phyloP scores from a whole-genome alignment of 1,284 basidiomycete genomes.

The Anthracocystis panici-leucophaei region DNA sequence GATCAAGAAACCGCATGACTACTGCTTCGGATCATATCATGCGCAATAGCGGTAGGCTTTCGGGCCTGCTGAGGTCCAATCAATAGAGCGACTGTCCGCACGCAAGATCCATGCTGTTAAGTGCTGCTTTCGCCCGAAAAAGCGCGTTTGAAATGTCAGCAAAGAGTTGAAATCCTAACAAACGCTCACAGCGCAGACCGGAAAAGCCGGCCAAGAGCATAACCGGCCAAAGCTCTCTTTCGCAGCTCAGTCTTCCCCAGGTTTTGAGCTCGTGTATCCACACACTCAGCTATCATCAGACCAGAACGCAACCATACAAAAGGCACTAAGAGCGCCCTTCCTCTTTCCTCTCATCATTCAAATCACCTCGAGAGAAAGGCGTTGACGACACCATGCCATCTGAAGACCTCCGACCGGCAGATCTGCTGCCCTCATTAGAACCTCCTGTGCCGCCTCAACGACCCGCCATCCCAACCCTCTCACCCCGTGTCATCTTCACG shows the following conservation, averaged over 20 bases:
- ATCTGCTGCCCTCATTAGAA: slow-evolving; percentile 36
- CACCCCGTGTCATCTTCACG: slow-evolving; percentile 38
- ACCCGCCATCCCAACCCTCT: slow-evolving; percentile 17
- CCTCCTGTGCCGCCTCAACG: slow-evolving; percentile 15
- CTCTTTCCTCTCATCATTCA: not conserved
- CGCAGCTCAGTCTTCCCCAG: not conserved
- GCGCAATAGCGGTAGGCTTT: too few relatives aligned
- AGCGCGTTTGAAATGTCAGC: not conserved
- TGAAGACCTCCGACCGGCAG: slow-evolving; percentile 25
- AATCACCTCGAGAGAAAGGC: slow-evolving; percentile 2
- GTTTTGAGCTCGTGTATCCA: not conserved
- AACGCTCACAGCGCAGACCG: slow-evolving; percentile 5
- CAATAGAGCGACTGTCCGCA: slow-evolving; percentile 5
- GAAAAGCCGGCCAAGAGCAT: slow-evolving; percentile 26
- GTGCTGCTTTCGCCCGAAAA: slow-evolving; percentile 26
- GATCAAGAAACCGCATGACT: too few relatives aligned
- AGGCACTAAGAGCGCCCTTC: not conserved
- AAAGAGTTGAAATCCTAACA: not conserved
- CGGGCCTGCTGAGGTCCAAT: not conserved
- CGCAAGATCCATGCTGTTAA: not conserved
- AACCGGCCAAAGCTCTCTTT: slow-evolving; percentile 13
- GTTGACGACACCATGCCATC: slow-evolving; percentile 19
- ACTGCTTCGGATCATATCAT: too few relatives aligned
- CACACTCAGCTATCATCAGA: slow-evolving; percentile 1
- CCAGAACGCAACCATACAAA: not conserved